Conservation (phyloP, 495 filamentous ascomycete genomes). For the Aspergillus steynii region DNA sequence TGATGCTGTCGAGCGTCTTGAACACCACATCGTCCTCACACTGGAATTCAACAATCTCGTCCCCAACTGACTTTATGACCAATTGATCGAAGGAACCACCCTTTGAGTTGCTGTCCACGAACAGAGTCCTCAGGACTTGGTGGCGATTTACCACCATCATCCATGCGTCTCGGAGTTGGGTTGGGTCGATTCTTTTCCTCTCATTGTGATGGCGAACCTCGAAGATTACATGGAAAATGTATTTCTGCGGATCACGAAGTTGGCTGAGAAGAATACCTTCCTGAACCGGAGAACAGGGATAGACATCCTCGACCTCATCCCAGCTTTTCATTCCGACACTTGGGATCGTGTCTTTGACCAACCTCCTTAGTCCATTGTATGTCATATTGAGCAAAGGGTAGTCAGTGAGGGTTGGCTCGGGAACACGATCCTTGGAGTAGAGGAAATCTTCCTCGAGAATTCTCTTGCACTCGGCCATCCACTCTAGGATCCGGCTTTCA, state of each 20-base stretch:
- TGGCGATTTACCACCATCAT: slow-evolving; percentile 53
- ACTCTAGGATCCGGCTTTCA: slow-evolving; percentile 54
- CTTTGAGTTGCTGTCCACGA: slow-evolving; percentile 53
- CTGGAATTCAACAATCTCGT: slow-evolving; percentile 37
- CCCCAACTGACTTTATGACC: slow-evolving; percentile 44
- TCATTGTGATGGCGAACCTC: slow-evolving; percentile 34
- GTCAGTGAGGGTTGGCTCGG: slow-evolving; percentile 61
- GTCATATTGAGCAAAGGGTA: slow-evolving; percentile 58
- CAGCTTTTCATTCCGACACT: slow-evolving; percentile 47
- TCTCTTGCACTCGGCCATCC: slow-evolving; percentile 62
- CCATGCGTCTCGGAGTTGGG: slow-evolving; percentile 52
- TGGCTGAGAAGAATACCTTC: slow-evolving; percentile 68
- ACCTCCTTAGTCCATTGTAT: slow-evolving; percentile 33
- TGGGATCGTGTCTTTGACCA: slow-evolving; percentile 45
- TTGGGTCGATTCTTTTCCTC: slow-evolving; percentile 33
- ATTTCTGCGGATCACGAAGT: slow-evolving; percentile 47
- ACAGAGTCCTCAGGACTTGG: slow-evolving; percentile 54
- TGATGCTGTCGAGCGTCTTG: slow-evolving; percentile 37
- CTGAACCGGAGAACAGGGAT: slow-evolving; percentile 66
- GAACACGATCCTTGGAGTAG: slow-evolving; percentile 44
- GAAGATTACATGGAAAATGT: slow-evolving; percentile 49
- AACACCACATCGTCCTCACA: slow-evolving; percentile 40
- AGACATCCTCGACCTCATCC: slow-evolving; percentile 56
- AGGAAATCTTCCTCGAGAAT: slow-evolving; percentile 57
- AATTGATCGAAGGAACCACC: slow-evolving; percentile 56